Evolutionary conservation across 2,329 filamentous ascomycete species (phyloP).

Genomic region (Daldinia sp.): DNA sequence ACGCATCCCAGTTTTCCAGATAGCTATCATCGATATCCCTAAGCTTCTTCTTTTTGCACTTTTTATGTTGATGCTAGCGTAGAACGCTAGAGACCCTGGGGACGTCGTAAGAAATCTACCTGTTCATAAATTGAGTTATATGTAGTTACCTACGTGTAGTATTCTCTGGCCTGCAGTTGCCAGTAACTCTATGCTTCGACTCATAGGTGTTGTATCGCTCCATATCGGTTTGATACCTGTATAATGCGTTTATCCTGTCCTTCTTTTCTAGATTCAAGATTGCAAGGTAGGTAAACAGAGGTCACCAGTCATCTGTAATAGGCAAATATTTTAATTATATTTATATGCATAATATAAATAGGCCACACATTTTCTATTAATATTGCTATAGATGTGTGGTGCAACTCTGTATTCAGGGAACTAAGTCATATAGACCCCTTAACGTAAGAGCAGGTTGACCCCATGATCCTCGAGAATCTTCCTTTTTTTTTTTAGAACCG

Average conservation of each 20-base stretch:
- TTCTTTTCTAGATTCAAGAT: neutral
- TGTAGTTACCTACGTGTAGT: too few relatives aligned
- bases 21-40: neutral
- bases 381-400: neutral
- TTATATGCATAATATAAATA: neutral
- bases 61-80: neutral
- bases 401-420: neutral
- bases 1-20: neutral
- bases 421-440: neutral
- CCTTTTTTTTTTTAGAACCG: conserved; percentile 3
- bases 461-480: neutral
- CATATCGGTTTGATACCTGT: neutral
- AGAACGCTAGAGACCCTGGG: neutral
- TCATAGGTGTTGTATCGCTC: neutral
- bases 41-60: neutral
- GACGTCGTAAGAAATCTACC: neutral
- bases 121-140: neutral
- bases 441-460: neutral
- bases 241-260: neutral
- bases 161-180: neutral
- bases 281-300: neutral
- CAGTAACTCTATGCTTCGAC: neutral
- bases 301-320: too few relatives aligned
- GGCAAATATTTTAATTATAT: too few relatives aligned
- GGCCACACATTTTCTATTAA: neutral